Evolutionary conservation across 2,329 filamentous ascomycete species (phyloP).

Genomic region (Pseudofabraea citricarpa): DNA sequence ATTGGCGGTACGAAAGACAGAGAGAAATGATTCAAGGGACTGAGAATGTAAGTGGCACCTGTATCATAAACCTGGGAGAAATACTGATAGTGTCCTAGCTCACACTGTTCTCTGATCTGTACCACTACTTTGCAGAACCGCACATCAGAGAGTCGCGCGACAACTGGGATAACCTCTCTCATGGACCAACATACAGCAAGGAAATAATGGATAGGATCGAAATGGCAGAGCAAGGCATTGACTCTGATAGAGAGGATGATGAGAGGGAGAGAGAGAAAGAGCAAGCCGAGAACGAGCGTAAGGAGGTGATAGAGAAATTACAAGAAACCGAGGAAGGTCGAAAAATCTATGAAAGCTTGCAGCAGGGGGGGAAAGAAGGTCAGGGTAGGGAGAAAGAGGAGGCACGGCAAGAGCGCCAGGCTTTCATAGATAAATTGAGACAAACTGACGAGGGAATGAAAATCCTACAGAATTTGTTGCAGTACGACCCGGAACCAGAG

Average conservation of each 20-base stretch:
- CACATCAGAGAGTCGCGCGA: conserved; percentile 36
- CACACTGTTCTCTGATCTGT: conserved; percentile 34
- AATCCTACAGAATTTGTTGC: too few relatives aligned
- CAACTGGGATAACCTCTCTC: conserved; percentile 49
- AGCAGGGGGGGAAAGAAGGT: neutral
- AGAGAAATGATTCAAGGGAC: conserved; percentile 11
- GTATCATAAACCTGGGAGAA: neutral
- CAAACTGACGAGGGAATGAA: too few relatives aligned
- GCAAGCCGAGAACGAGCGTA: neutral
- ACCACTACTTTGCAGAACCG: conserved; percentile 41
- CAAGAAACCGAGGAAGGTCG: too few relatives aligned
- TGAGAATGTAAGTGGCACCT: conserved; percentile 7
- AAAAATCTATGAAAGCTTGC: too few relatives aligned
- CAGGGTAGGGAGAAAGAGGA: neutral
- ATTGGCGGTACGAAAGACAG: conserved; percentile 49
- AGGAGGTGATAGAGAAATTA: neutral
- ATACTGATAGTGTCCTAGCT: neutral
- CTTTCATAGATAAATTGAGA: too few relatives aligned
- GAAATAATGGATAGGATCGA: neutral
- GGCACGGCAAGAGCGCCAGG: too few relatives aligned
- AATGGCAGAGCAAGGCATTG: neutral
- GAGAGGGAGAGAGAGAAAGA: neutral
- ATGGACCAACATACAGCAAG: conserved; percentile 39
- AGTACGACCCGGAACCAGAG: neutral
- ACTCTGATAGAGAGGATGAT: neutral